Base-by-base conservation (phyloP, 257 asterid genomes). In the Vinca minor region DNA sequence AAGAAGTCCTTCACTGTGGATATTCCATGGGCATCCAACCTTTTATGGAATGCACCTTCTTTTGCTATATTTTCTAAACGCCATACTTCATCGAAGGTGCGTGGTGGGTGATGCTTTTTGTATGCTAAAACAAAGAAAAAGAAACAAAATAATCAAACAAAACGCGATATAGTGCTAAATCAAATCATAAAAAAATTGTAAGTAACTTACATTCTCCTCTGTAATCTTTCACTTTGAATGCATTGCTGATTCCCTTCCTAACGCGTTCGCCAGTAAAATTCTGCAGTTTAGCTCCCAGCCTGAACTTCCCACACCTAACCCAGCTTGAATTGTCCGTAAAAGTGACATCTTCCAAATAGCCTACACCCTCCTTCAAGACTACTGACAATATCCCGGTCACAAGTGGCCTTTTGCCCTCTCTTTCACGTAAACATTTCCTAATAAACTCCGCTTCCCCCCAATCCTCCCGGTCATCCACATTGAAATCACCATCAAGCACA, bases 271-370 rank as follows among this genome's bases (percentile, higher is more conserved):
- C 71, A 35, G 80, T 66, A 55, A 17, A 20, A 31, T 45, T n/a
- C 36, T 48, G 72, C 35, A 70, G 70, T 72, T 72, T 79, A 29
- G 78, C 83, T 3, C 87, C 96, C 73, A 92, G 72, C 59, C 95
- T 81, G 63, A 92, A 92, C 69, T 73, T 89, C 49, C 96, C 88
- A 68, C 95, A 80, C 73, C 95, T 84, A 32, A 67, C 70, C 98
- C 98, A 92, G 78, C 96, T 89, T 3, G 96, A 89, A 68, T 92
- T 92, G 66, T 92, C 98, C 0, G 98, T 89, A 71, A 92, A 82
- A 74, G 67, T 71, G 57, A 89, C 28, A 23, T 92, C 88, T 8
- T 85, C 85, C 20, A 89, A 23, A 72, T 58, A 64, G 15, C 93
- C 98, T 1, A 89, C 84, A 2, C 98, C 98, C 41, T 78, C 72